These are phyloP conservation scores for Saccharomycopsis hybrid DNA, from an alignment of 1,139 yeast species.

Conservation along the genomic window DNA sequence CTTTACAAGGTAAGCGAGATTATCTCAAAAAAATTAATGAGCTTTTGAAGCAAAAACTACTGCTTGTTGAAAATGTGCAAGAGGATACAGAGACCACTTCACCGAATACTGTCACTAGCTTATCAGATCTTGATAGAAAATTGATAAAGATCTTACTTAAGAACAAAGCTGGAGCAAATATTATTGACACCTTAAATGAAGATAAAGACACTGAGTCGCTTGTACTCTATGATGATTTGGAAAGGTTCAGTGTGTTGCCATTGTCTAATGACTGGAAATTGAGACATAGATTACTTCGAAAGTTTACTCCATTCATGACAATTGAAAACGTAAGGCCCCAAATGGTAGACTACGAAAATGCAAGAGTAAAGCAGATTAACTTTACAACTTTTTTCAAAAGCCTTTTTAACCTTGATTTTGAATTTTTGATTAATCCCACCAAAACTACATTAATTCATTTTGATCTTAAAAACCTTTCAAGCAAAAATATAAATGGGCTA, in stretches of 20 bases:
- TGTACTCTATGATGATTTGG: not conserved
- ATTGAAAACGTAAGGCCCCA: not conserved
- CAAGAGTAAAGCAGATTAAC: not conserved
- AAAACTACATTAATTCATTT: not conserved
- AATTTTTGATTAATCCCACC: not conserved
- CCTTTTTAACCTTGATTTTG: not conserved
- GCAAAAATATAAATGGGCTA: too few species aligned
- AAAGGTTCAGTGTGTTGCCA: not conserved
- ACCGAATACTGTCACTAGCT: not conserved
- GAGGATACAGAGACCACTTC: too few species aligned
- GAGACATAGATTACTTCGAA: not conserved
- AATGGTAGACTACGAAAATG: not conserved
- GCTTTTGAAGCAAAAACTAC: not conserved
- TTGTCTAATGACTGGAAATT: not conserved
- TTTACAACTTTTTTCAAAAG: not conserved
- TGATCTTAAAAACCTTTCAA: too few species aligned
- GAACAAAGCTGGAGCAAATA: not conserved
- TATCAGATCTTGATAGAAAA: not conserved
- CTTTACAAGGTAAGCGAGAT: not conserved
- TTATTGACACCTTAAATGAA: not conserved
- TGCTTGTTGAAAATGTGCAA: not conserved
- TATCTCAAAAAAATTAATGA: not conserved
- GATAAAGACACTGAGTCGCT: not conserved
- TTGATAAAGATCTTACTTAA: not conserved
- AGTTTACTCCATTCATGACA: not conserved